Evolutionary conservation across 306 rosid species (phyloP).

Genomic region (Trichosanthes cucumerina): DNA sequence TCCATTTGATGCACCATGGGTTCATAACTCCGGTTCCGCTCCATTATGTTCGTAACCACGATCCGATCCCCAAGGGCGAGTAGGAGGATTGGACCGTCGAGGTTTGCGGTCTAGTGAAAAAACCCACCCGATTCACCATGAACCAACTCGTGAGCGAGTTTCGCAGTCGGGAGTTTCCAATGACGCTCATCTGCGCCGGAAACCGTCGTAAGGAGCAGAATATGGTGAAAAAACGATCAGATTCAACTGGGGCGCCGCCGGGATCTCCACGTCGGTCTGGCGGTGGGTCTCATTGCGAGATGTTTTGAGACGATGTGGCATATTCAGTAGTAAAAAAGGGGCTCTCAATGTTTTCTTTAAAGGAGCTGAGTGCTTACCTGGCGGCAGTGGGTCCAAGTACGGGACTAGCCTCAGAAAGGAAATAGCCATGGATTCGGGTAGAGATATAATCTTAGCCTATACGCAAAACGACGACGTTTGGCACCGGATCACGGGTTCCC

Average conservation of each 20-base stretch:
- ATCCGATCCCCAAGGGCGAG: conserved; percentile 34
- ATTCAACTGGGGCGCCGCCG: conserved; percentile 74
- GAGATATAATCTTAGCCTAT: conserved; percentile 62
- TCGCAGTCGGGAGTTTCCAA: conserved; percentile 35
- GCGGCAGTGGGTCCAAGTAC: conserved; percentile 71
- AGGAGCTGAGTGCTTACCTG: conserved; percentile 62
- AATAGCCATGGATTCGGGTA: conserved; percentile 53
- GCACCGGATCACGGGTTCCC: conserved; percentile 80
- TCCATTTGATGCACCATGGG: conserved; percentile 61
- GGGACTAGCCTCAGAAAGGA: conserved; percentile 50
- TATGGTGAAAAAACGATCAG: conserved; percentile 68
- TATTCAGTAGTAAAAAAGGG: conserved; percentile 27
- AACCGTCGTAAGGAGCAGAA: conserved; percentile 75
- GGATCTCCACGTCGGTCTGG: conserved; percentile 62
- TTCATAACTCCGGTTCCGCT: conserved; percentile 75
- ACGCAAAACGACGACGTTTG: conserved; percentile 68
- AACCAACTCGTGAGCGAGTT: conserved; percentile 42
- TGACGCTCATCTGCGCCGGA: conserved; percentile 55
- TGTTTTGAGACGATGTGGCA: conserved; percentile 45
- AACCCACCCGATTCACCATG: conserved; percentile 46
- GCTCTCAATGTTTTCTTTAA: conserved; percentile 64
- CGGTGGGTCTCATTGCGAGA: conserved; percentile 37
- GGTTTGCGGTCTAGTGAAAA: conserved; percentile 51
- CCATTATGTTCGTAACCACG: conserved; percentile 82
- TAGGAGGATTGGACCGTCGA: conserved; percentile 71